These are phyloP conservation scores for Candida palmyrensis DNA, from an alignment of 805 yeast species.

Conservation along the genomic window DNA sequence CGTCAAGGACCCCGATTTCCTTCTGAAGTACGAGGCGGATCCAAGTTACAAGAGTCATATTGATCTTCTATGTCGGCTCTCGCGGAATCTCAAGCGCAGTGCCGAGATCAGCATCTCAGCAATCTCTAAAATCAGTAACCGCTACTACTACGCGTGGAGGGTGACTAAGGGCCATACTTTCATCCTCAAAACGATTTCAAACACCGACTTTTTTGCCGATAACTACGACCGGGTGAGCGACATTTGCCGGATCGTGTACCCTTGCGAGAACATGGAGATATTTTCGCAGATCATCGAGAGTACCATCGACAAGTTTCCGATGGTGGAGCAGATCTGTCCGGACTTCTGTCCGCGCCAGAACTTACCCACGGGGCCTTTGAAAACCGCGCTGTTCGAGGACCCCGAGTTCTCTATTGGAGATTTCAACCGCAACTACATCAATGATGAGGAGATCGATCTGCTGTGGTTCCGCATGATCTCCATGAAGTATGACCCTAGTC, in stretches of 20 bases:
- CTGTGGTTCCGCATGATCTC: constrained; percentile 32
- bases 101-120: constrained; percentile 28
- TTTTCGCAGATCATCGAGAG: constrained; percentile 21
- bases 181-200: constrained; percentile 24
- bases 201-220: constrained; percentile 23
- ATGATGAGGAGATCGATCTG: constrained; percentile 27
- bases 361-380: constrained; percentile 7
- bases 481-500: constrained; percentile 16
- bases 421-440: constrained; percentile 14
- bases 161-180: constrained; percentile 31
- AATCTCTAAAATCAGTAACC: constrained; percentile 29
- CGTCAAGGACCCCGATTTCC: constrained; percentile 17
- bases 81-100: constrained; percentile 20
- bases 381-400: constrained; percentile 5
- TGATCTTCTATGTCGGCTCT: constrained; percentile 14
- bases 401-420: constrained; percentile 6
- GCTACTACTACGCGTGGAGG: constrained; percentile 38
- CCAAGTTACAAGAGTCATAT: constrained; percentile 12
- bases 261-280: constrained; percentile 20
- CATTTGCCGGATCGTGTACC: constrained; percentile 11
- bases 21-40: constrained; percentile 11
- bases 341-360: constrained; percentile 8
- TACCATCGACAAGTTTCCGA: constrained; percentile 18
- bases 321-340: constrained; percentile 7
- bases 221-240: constrained; percentile 11